Conservation (phyloP, 176 grass and related monocot genomes). For the Oryza brachyantha region DNA sequence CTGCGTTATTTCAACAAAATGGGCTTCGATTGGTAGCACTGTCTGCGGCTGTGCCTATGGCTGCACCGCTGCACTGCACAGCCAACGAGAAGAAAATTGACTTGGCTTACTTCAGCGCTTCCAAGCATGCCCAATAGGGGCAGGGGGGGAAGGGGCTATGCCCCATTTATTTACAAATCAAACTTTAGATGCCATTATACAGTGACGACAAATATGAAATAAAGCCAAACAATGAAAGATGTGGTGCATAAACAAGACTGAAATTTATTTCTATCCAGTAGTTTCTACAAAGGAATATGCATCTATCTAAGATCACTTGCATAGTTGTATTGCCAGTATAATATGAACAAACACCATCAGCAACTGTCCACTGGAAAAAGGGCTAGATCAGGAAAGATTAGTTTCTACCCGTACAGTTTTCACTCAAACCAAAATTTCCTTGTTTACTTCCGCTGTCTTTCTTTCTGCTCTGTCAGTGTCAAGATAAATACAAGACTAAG, state of each 20-base stretch:
- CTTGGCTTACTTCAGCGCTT: too few relatives aligned
- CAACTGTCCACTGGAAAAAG: not conserved
- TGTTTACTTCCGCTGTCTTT: not conserved
- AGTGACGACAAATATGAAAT: not conserved
- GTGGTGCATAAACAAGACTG: not conserved
- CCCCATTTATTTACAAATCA: not conserved
- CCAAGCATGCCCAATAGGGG: too few relatives aligned
- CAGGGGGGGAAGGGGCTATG: not conserved
- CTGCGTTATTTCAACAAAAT: not conserved
- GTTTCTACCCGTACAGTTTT: not conserved
- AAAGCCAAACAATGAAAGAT: not conserved
- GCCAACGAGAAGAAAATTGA: too few relatives aligned
- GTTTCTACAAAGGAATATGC: not conserved
- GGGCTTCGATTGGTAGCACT: too few relatives aligned
- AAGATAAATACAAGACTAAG: constrained; percentile 20
- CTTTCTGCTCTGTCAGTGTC: not conserved
- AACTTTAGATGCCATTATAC: not conserved
- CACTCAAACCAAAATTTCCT: not conserved
- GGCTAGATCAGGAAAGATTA: not conserved
- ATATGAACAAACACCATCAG: constrained; percentile 7
- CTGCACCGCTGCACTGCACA: too few relatives aligned
- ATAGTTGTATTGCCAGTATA: not conserved
- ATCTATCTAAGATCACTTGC: not conserved
- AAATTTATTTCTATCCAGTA: not conserved
- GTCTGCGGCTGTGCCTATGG: too few relatives aligned